phyloP scores from a whole-genome alignment of 768 basidiomycete species.

The Punctularia strigosozonata region DNA sequence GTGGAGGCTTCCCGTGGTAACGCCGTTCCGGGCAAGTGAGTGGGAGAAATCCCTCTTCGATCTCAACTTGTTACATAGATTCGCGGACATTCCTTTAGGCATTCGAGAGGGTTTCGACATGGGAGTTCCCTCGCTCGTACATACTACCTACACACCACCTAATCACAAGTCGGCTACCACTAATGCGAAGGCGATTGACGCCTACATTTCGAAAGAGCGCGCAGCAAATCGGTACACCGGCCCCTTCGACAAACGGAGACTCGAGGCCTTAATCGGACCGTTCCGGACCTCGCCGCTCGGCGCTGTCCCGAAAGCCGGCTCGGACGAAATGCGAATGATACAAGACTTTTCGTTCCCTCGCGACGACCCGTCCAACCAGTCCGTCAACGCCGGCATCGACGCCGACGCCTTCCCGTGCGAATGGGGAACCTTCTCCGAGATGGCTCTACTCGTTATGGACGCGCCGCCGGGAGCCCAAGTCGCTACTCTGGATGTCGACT shows the following conservation, averaged over 20 bases:
- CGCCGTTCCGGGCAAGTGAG: too few relatives aligned
- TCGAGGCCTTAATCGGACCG: conserved; percentile 16
- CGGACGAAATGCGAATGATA: conserved; percentile 13
- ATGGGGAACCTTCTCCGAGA: conserved; percentile 27
- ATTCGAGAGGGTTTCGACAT: too few relatives aligned
- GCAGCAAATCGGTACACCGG: background rate
- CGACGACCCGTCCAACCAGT: conserved; percentile 1
- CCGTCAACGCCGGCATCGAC: conserved; percentile 12
- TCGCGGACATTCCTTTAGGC: too few relatives aligned
- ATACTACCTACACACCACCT: too few relatives aligned
- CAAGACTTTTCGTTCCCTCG: conserved; percentile 16
- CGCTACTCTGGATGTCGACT: conserved; percentile 26
- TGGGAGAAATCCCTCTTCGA: too few relatives aligned
- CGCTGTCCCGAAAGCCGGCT: conserved; percentile 11
- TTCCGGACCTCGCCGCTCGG: conserved; percentile 19
- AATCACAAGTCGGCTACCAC: too few relatives aligned
- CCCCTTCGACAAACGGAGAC: background rate
- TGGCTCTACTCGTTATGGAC: conserved; percentile 14
- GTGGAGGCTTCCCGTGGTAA: too few relatives aligned
- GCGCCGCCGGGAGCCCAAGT: conserved; percentile 21
- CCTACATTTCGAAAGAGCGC: background rate
- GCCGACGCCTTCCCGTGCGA: conserved; percentile 18
- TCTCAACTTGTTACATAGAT: too few relatives aligned
- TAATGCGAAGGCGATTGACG: too few relatives aligned
- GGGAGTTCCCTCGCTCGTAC: too few relatives aligned